Evolutionary conservation across 257 asterid species (phyloP), one percentile per base, ranked within the genome.

Genomic region (Solanum bulbocastanum): DNA sequence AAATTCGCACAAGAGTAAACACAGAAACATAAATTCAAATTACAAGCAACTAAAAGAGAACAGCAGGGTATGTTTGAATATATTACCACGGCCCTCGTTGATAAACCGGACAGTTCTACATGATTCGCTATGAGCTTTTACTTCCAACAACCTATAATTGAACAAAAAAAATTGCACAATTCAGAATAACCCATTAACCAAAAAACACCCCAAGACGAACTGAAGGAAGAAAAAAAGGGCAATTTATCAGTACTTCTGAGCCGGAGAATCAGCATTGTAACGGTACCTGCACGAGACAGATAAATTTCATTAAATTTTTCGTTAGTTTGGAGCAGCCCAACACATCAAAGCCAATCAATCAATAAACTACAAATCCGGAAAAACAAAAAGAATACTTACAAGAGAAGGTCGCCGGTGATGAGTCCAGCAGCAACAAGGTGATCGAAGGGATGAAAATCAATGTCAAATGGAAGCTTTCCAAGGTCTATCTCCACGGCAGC

Each of bases 31-130:
- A 6, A 42, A 88, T 37, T 83, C 11, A 14, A 23, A 83, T 36
- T 65, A 1, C 10, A 23, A 37, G 22, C 69, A 40, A 85, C 23
- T 13, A 16, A 73, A 84, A 60, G 39, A 12, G 35, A 12, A 32
- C 5, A 75, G 18, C 37, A 68, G 18, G 32, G 75, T 73, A 15
- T 36, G 69, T 23, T 82, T 71, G 74, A 85, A 82, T 18, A 30
- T 60, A 88, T 78, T 92, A 97, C 99, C 98, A 4, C 92, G 94
- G 71, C 99, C 99, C 88, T 94, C 96, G 23, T 95, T 94, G 90
- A 97, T 91, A 81, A 97, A 96, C 68, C 98, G 98, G 74, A 97
- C 93, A 14, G 98, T 89, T 92, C 98, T 92, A 87, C 99, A 97
- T 37, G 99, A 96, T 86, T 97, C 97, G 2, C 92, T 88, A 90